phyloP scores from a whole-genome alignment of 345 rosid species.

The Eucalyptus microcorys region DNA sequence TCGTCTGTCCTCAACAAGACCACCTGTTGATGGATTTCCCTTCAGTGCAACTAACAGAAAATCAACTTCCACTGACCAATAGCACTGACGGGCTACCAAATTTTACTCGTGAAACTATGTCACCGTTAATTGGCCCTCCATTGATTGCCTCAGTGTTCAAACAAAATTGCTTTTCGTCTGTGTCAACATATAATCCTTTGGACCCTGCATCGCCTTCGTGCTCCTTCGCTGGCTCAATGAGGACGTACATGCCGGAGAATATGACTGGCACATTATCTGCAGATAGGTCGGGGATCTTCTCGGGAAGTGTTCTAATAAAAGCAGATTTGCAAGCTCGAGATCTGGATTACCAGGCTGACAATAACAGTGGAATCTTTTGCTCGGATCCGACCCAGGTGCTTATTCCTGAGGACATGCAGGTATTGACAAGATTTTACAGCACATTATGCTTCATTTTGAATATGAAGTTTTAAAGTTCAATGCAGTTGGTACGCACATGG shows the following conservation, averaged over 20 bases:
- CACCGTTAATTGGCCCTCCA: constrained; percentile 17
- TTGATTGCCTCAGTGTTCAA: constrained; percentile 33
- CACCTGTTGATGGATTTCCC: constrained; percentile 37
- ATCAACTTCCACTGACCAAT: constrained; percentile 3
- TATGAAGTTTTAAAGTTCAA: neutral
- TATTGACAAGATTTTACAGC: constrained; percentile 1
- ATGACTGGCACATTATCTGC: constrained; percentile 27
- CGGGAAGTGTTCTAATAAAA: constrained; percentile 22
- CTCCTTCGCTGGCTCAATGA: constrained; percentile 34
- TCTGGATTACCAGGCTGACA: constrained; percentile 46
- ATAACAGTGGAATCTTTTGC: constrained; percentile 44
- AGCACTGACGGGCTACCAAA: constrained; percentile 1
- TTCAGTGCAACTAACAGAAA: constrained; percentile 25
- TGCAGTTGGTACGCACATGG: neutral
- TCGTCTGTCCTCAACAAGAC: constrained; percentile 27
- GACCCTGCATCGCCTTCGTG: constrained; percentile 48
- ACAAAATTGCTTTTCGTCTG: constrained; percentile 66
- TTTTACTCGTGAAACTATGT: constrained; percentile 8
- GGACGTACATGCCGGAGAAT: constrained; percentile 20
- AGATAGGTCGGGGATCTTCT: constrained; percentile 29
- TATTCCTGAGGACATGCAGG: constrained; percentile 61
- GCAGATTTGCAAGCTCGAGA: constrained; percentile 39
- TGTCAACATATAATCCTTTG: constrained; percentile 46
- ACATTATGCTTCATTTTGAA: neutral
- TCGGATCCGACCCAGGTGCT: constrained; percentile 33